These are phyloP conservation scores for Malbranchea zuffiana DNA, from an alignment of 2,329 filamentous ascomycete genomes.

Conservation along the genomic window DNA sequence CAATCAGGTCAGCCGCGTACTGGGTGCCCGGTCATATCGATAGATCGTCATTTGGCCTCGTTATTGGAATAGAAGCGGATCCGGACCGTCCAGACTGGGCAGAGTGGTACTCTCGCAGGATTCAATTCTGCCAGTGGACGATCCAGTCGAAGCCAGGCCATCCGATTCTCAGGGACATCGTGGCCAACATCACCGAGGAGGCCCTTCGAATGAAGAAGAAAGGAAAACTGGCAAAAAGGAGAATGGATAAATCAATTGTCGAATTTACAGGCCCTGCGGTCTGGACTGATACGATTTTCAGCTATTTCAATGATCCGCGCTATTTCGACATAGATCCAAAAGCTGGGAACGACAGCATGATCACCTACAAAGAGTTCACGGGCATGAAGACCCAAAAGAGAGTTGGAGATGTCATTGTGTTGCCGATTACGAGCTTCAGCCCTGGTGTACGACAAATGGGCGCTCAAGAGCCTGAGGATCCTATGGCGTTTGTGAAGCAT, in stretches of 20 bases:
- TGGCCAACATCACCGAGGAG: slow-evolving; percentile 73
- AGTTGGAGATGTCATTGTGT: slow-evolving; percentile 81
- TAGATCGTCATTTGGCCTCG: slow-evolving; percentile 65
- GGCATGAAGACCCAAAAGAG: slow-evolving; percentile 73
- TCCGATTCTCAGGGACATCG: slow-evolving; percentile 77
- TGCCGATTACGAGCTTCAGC: slow-evolving; percentile 96
- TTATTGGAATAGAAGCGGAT: slow-evolving; percentile 93
- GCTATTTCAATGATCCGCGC: slow-evolving; percentile 81
- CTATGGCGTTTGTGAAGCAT: slow-evolving; percentile 96
- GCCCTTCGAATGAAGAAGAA: slow-evolving; percentile 61
- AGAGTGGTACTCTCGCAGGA: slow-evolving; percentile 88
- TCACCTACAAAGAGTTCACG: slow-evolving; percentile 82
- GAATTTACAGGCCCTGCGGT: slow-evolving; percentile 90
- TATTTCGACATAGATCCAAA: slow-evolving; percentile 64
- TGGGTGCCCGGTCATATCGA: slow-evolving; percentile 79
- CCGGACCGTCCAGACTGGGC: slow-evolving; percentile 87
- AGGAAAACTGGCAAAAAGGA: slow-evolving; percentile 52
- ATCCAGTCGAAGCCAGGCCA: slow-evolving; percentile 94
- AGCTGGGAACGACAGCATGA: slow-evolving; percentile 52
- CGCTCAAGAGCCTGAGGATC: slow-evolving; percentile 74
- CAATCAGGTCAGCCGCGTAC: slow-evolving; percentile 68
- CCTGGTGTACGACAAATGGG: slow-evolving; percentile 91
- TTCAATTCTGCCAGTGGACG: slow-evolving; percentile 99
- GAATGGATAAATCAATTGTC: slow-evolving; percentile 63
- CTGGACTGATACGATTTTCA: slow-evolving; percentile 88